A percentile compares a stretch with the other conserved stretches of the same genome.
These are phyloP conservation scores for Turnera subulata DNA, from an alignment of 345 rosid species.

Conservation along the genomic window DNA sequence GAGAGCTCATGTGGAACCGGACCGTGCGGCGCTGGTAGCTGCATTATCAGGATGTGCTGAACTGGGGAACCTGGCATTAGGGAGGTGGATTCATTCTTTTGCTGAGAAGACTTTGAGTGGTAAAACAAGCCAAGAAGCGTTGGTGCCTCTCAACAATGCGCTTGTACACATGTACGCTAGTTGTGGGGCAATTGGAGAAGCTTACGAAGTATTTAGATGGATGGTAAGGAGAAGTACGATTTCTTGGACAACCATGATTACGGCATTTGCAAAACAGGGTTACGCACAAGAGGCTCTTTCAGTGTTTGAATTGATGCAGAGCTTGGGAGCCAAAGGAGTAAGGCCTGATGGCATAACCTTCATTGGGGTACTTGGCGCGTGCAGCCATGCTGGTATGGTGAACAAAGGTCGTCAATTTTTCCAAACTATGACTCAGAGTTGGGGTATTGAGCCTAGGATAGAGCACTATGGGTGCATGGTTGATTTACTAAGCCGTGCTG, in stretches of 20 bases:
- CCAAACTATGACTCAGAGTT: conserved; percentile 21
- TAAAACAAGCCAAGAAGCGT: conserved; percentile 9
- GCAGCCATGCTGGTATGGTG: conserved; percentile 45
- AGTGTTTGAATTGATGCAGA: conserved; percentile 38
- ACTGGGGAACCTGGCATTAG: conserved; percentile 32
- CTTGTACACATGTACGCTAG: conserved; percentile 50
- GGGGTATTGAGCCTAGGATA: conserved; percentile 36
- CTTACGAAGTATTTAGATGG: conserved; percentile 28
- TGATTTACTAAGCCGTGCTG: conserved; percentile 45
- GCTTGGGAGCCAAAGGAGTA: conserved; percentile 24
- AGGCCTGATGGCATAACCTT: conserved; percentile 41
- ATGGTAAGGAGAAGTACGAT: conserved; percentile 28
- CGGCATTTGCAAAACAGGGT: conserved; percentile 40
- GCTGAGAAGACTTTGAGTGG: conserved; percentile 12
- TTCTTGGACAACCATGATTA: conserved; percentile 45
- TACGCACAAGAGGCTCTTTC: conserved; percentile 35
- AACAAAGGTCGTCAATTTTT: conserved; percentile 31
- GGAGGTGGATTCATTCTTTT: conserved; percentile 37
- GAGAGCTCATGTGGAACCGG: conserved; percentile 26
- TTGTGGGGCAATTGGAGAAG: conserved; percentile 39
- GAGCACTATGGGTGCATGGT: conserved; percentile 48
- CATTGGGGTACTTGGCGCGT: conserved; percentile 38
- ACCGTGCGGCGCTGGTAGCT: conserved; percentile 33
- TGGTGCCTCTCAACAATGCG: conserved; percentile 34
- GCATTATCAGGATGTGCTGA: conserved; percentile 43